Percentiles rank a stretch among this genome's conserved stretches.
phyloP scores from a whole-genome alignment of 441 rosid genomes.

The Aquilaria agallochum region DNA sequence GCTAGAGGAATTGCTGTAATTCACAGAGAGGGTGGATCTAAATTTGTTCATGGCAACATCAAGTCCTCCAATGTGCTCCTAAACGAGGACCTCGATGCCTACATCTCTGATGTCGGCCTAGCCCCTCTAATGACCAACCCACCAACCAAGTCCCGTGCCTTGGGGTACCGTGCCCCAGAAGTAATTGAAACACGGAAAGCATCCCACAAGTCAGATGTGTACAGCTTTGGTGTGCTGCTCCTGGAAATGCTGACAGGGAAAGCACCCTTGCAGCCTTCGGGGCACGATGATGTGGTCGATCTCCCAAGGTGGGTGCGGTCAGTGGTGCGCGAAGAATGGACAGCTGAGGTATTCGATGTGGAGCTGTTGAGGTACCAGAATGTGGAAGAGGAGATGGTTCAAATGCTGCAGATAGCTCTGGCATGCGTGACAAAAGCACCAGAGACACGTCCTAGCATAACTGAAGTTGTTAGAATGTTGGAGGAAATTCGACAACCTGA shows the following conservation, averaged over 20 bases:
- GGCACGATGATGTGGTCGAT: slow-evolving; percentile 46
- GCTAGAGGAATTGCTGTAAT: slow-evolving; percentile 53
- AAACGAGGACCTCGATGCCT: slow-evolving; percentile 46
- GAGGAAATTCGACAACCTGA: slow-evolving; percentile 52
- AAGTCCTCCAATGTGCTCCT: slow-evolving; percentile 63
- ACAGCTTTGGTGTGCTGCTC: slow-evolving; percentile 67
- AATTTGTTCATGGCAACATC: slow-evolving; percentile 59
- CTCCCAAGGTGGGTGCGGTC: slow-evolving; percentile 75
- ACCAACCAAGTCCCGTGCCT: slow-evolving; percentile 33
- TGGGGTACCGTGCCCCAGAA: slow-evolving; percentile 65
- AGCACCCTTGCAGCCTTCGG: slow-evolving; percentile 47
- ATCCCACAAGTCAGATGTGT: slow-evolving; percentile 58
- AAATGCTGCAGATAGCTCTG: slow-evolving; percentile 59
- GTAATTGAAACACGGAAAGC: slow-evolving; percentile 43
- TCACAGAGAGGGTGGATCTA: slow-evolving; percentile 34
- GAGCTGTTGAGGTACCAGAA: slow-evolving; percentile 52
- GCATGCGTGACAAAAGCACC: slow-evolving; percentile 49
- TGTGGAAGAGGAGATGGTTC: slow-evolving; percentile 67
- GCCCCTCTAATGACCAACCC: slow-evolving; percentile 48
- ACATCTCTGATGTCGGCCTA: slow-evolving; percentile 54
- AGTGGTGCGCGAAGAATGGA: slow-evolving; percentile 69
- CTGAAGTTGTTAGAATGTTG: slow-evolving; percentile 43
- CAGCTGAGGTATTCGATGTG: slow-evolving; percentile 64
- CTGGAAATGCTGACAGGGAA: slow-evolving; percentile 66
- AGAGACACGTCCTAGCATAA: slow-evolving; percentile 48